Evolutionary conservation across 2,329 filamentous ascomycete species (phyloP), one percentile per base, ranked within the genome.

Genomic region (Beauveria sp.): DNA sequence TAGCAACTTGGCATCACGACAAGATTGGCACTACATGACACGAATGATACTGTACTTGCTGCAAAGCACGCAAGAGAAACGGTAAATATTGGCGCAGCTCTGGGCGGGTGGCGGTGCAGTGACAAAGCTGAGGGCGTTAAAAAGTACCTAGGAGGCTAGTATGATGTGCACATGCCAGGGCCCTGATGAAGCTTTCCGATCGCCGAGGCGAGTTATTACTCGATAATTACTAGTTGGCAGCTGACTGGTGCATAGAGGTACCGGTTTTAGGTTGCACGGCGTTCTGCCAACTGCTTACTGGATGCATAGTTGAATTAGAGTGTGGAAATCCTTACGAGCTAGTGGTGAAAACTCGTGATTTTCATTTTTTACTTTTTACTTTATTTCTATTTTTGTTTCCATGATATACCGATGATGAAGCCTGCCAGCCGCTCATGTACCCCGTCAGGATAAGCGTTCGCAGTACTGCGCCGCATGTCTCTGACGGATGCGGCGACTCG

Each of bases 401-500:
- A n/a, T n/a, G 18, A 20, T 37, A 37, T 6, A 20, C 9, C 41
- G 20, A 34, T 16, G 22, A 26, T 7, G 37, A 55, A 9, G 16
- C 41, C 18, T 55, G 53, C 6, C 12, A 26, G 43, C 54, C 16
- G 43, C n/a, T 24, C 43, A 37, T 37, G 54, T 18, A 10, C n/a
- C 12, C n/a, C 12, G 3, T n/a, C 16, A 16, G 28, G 24, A 37
- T 6, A 7, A 12, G 28, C 50, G 50, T 52, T 52, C 50, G 50
- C 30, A 37, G 43, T 24, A 20, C 20, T n/a, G 43, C 20, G 43
- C 43, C 2, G 50, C 50, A 52, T 41, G 52, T 55, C 41, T 46
- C n/a, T 47, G 41, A 56, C 43, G 54, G 28, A 58, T 58, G 55
- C 55, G 55, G 55, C 22, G 51, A 43, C 22, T 41, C 18, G n/a